Conservation (phyloP, 2,329 filamentous ascomycete species). For the Cladosporium oxysporum region DNA sequence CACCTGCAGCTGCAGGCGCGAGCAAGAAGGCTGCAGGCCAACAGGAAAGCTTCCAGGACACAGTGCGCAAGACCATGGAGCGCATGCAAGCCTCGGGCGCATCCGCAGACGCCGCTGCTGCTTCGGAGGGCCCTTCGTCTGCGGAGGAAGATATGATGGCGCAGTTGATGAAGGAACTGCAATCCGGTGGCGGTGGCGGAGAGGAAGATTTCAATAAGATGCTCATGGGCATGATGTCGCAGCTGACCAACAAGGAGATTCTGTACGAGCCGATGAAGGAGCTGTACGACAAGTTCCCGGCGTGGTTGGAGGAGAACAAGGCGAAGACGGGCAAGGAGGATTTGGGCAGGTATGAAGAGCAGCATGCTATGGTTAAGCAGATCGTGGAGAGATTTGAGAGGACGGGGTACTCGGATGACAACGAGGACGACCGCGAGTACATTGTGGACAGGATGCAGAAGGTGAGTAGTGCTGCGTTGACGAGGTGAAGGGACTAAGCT, state of each 20-base stretch:
- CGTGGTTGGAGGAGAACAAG: slow-evolving; percentile 79
- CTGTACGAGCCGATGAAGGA: slow-evolving; percentile 99
- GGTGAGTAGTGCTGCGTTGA: slow-evolving; percentile 54
- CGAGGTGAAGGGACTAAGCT: neutral
- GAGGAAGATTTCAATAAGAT: slow-evolving; percentile 94
- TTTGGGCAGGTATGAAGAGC: slow-evolving; percentile 75
- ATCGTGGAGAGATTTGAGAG: slow-evolving; percentile 90
- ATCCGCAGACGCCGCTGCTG: slow-evolving; percentile 76
- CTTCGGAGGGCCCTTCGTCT: slow-evolving; percentile 48
- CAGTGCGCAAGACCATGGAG: slow-evolving; percentile 91
- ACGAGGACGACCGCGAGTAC: slow-evolving; percentile 79
- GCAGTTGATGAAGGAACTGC: slow-evolving; percentile 90
- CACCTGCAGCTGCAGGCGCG: neutral
- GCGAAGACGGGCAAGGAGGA: slow-evolving; percentile 73
- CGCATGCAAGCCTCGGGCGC: slow-evolving; percentile 90
- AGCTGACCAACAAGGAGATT: slow-evolving; percentile 97
- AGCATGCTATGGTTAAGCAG: slow-evolving; percentile 75
- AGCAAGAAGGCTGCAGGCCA: slow-evolving; percentile 22
- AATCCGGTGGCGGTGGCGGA: slow-evolving; percentile 55
- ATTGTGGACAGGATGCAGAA: slow-evolving; percentile 98
- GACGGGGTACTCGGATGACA: slow-evolving; percentile 76
- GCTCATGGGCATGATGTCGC: slow-evolving; percentile 98
- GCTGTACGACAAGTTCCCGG: slow-evolving; percentile 86
- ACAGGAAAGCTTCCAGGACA: slow-evolving; percentile 82
- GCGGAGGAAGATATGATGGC: slow-evolving; percentile 78